Evolutionary conservation across 192 early-diverging fungal species (phyloP).

Genomic region (Gonapodya prolifera): DNA sequence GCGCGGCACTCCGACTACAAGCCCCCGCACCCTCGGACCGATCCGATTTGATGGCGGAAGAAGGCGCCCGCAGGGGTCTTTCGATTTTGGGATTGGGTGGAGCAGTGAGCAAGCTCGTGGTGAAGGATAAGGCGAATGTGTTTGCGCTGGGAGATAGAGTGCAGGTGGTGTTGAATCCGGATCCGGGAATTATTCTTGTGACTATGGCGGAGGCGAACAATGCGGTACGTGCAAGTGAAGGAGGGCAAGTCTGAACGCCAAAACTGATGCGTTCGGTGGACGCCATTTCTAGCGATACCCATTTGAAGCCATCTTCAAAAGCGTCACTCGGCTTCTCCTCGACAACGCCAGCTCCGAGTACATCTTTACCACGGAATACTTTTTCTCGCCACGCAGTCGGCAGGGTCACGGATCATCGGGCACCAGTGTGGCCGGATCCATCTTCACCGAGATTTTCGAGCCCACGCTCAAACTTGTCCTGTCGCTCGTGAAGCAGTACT

Average conservation of each 20-base stretch:
- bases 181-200: slow-evolving; percentile 70
- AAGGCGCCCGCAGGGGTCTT: background rate
- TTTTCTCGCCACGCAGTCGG: slow-evolving; percentile 51
- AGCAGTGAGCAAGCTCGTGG: slow-evolving; percentile 30
- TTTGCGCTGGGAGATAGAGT: slow-evolving; percentile 79
- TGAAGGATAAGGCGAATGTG: slow-evolving; percentile 71
- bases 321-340: slow-evolving; percentile 76
- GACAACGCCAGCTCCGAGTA: slow-evolving; percentile 96
- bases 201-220: slow-evolving; percentile 24
- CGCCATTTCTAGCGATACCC: slow-evolving; percentile 50
- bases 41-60: background rate
- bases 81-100: background rate
- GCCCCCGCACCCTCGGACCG: background rate
- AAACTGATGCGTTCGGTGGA: background rate
- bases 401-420: slow-evolving; percentile 37
- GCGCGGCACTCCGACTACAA: slow-evolving; percentile 56
- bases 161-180: slow-evolving; percentile 52
- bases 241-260: too few relatives aligned
- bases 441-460: slow-evolving; percentile 85
- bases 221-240: slow-evolving; percentile 7
- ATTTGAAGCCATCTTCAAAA: slow-evolving; percentile 85
- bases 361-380: slow-evolving; percentile 83
- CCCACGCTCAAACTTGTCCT: slow-evolving; percentile 59
- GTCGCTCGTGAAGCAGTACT: slow-evolving; percentile 49
- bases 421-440: slow-evolving; percentile 14